These are phyloP conservation scores for Arabidopsis arenosa DNA, from an alignment of 345 rosid genomes.

Conservation along the genomic window DNA sequence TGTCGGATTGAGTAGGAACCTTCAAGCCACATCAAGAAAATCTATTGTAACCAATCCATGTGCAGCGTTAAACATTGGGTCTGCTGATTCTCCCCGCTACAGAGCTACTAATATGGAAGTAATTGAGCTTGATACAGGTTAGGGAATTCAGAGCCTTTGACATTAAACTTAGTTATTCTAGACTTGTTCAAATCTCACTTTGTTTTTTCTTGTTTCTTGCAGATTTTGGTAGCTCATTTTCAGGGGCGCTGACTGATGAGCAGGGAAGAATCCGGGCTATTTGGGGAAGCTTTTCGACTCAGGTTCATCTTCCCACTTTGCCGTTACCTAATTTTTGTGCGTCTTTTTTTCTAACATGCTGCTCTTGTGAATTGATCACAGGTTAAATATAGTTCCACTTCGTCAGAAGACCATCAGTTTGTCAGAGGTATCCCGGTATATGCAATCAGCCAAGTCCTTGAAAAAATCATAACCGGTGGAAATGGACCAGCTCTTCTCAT, in stretches of 20 bases:
- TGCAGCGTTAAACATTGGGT: conserved; percentile 85
- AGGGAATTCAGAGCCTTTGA: conserved; percentile 35
- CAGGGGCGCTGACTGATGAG: conserved; percentile 93
- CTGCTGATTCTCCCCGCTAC: conserved; percentile 92
- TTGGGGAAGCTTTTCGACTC: conserved; percentile 97
- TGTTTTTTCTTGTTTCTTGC: conserved; percentile 36
- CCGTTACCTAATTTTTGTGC: not conserved
- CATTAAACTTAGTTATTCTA: not conserved
- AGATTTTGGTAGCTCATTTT: conserved; percentile 96
- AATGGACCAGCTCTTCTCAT: conserved; percentile 75
- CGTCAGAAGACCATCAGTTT: conserved; percentile 92
- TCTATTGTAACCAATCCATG: conserved; percentile 87
- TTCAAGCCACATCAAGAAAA: conserved; percentile 90
- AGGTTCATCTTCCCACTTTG: conserved; percentile 56
- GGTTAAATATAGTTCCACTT: conserved; percentile 70
- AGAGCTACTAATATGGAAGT: conserved; percentile 98
- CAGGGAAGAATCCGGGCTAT: conserved; percentile 86
- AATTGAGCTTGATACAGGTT: conserved; percentile 94
- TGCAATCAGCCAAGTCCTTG: conserved; percentile 76
- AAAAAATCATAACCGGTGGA: conserved; percentile 71
- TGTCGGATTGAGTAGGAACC: conserved; percentile 88
- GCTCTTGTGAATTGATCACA: conserved; percentile 47
- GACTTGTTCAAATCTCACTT: conserved; percentile 15
- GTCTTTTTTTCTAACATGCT: conserved; percentile 5
- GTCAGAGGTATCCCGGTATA: conserved; percentile 86